Evolutionary conservation across 306 rosid species (phyloP).

Genomic region (Fragaria iinumae): DNA sequence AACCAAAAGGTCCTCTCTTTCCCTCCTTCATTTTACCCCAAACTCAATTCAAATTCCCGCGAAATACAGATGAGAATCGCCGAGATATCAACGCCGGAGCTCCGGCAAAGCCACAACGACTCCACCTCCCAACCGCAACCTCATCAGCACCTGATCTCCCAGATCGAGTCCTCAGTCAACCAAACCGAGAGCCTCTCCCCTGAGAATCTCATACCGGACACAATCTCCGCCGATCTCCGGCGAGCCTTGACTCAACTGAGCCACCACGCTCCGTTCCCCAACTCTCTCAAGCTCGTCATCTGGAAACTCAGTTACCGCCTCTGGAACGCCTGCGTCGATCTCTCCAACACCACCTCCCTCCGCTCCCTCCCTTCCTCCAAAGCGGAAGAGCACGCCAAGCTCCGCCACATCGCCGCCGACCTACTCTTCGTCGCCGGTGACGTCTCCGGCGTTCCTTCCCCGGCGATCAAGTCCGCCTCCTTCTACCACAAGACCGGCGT

Average conservation of each 20-base stretch:
- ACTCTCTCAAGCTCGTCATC: conserved; percentile 56
- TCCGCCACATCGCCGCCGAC: conserved; percentile 80
- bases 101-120: conserved; percentile 29
- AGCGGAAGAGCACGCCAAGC: conserved; percentile 53
- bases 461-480: conserved; percentile 59
- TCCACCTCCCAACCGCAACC: conserved; percentile 31
- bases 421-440: conserved; percentile 51
- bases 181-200: conserved; percentile 51
- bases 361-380: conserved; percentile 25
- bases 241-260: conserved; percentile 41
- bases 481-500: conserved; percentile 78
- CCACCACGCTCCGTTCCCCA: conserved; percentile 53
- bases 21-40: not conserved
- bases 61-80: conserved; percentile 71
- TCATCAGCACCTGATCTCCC: conserved; percentile 38
- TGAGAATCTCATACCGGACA: conserved; percentile 27
- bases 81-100: conserved; percentile 60
- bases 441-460: conserved; percentile 62
- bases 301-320: conserved; percentile 95
- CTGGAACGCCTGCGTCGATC: conserved; percentile 92
- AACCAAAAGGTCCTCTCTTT: not conserved
- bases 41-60: conserved; percentile 44
- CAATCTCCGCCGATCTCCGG: conserved; percentile 49
- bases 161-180: conserved; percentile 57
- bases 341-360: conserved; percentile 64